A percentile compares a stretch with the other conserved stretches of the same genome.
Evolutionary conservation across 148 eudicot species (phyloP).

Genomic region (Diospyros lotus): DNA sequence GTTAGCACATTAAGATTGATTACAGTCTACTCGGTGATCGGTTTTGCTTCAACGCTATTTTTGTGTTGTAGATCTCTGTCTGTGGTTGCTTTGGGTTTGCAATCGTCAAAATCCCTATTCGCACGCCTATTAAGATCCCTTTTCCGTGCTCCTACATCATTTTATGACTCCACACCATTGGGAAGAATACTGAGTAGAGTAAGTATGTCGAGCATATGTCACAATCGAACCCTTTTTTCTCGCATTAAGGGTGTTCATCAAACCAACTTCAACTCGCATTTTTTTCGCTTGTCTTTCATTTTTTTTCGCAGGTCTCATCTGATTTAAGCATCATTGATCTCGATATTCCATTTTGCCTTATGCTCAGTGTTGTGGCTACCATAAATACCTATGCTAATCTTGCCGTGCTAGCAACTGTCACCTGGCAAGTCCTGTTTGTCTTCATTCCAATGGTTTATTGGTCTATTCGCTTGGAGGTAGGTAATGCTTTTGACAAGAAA

Average conservation of each 20-base stretch:
- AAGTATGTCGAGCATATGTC: conserved; percentile 12
- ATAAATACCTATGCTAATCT: conserved; percentile 52
- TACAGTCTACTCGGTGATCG: conserved; percentile 63
- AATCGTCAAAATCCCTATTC: conserved; percentile 72
- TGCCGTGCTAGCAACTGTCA: conserved; percentile 61
- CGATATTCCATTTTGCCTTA: conserved; percentile 67
- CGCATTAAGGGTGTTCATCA: not conserved
- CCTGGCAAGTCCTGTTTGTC: conserved; percentile 92
- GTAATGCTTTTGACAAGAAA: not conserved
- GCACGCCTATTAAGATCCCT: conserved; percentile 64
- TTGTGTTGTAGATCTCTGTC: conserved; percentile 55
- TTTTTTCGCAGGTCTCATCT: conserved; percentile 52
- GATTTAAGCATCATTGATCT: conserved; percentile 87
- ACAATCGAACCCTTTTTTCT: not conserved
- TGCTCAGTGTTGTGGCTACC: conserved; percentile 58
- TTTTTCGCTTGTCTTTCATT: not conserved
- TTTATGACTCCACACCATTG: conserved; percentile 90
- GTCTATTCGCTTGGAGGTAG: conserved; percentile 78
- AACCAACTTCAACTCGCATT: not conserved
- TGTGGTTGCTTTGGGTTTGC: conserved; percentile 56
- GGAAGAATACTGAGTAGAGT: conserved; percentile 91
- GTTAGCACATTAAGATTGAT: conserved; percentile 58
- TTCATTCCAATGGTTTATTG: conserved; percentile 64
- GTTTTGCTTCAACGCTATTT: conserved; percentile 37
- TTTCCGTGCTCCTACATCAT: conserved; percentile 85